Base-by-base conservation (phyloP, 2,329 filamentous ascomycete species). In the Sarocladium oryzae region DNA sequence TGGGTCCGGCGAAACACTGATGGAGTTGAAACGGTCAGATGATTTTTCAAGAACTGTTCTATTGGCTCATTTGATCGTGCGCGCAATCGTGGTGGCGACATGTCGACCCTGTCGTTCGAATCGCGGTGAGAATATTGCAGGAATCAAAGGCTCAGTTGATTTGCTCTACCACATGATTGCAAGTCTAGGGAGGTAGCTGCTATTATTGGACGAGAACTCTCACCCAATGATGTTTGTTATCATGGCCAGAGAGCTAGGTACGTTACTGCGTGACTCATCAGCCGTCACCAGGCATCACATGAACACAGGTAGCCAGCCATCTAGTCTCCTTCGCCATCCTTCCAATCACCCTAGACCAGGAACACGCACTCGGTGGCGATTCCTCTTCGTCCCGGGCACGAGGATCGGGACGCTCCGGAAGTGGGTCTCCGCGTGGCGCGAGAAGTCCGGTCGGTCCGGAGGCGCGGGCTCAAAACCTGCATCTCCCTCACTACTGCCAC, bases 381-480 rank as follows among this genome's bases (percentile, higher is more conserved):
- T 32, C 7, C 21, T 7, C n/a, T 21, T 26, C 21, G n/a, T 26
- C 40, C 43, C 43, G 43, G 43, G 18, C n/a, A 26, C 43, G 28
- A 48, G 28, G 26, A 48, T 48, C 43, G 43, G 43, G 43, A 48
- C 43, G 43, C 26, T 48, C 43, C 43, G 43, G 43, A 33, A 20
- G 43, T 48, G 43, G 43, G 43, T 32, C 43, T 16, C 16, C 16
- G 7, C 21, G 40, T 45, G 40, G 23, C 40, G 40, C 23, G 24
- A 24, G 23, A n/a, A n/a, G 40, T 40, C 43, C 43, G 43, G 43
- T 32, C 43, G 26, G 28, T 11, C 26, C 40, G 40, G 40, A 10
- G 40, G n/a, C 24, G 9, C 4, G 7, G 21, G 40, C 4, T 26
- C 26, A 20, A 33, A 28, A 43, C 20, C 40, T 43, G 40, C 43